Evolutionary conservation across 2,329 filamentous ascomycete species (phyloP).

Genomic region (Aspergillus brunneoviolaceus): DNA sequence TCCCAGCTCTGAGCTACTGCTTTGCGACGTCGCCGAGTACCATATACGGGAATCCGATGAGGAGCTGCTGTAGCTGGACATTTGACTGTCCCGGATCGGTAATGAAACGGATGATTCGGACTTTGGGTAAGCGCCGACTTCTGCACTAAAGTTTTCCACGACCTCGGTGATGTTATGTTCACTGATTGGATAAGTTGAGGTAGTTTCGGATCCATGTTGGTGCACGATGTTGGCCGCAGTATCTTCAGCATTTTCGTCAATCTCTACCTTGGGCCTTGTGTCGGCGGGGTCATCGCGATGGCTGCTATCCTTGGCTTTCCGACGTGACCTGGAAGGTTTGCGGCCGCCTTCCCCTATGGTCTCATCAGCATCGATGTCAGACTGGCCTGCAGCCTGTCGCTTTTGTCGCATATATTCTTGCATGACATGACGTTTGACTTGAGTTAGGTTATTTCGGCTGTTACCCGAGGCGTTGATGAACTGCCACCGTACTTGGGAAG

Average conservation of each 20-base stretch:
- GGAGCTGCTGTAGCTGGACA: neutral
- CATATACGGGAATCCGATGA: neutral
- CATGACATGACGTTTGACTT: slow-evolving; percentile 47
- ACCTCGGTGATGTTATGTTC: neutral
- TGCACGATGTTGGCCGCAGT: neutral
- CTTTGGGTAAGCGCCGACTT: neutral
- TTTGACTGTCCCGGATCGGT: neutral
- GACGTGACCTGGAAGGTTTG: slow-evolving; percentile 13
- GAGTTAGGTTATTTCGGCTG: slow-evolving; percentile 37
- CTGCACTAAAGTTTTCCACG: neutral
- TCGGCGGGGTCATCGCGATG: neutral
- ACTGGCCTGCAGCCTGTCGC: slow-evolving; percentile 20
- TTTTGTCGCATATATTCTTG: slow-evolving; percentile 45
- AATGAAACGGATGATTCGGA: neutral
- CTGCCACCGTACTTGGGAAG: slow-evolving; percentile 33
- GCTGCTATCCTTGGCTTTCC: slow-evolving; percentile 4
- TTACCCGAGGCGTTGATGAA: slow-evolving; percentile 43
- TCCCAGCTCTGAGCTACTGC: slow-evolving; percentile 13
- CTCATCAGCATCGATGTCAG: neutral
- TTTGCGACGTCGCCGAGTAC: slow-evolving; percentile 10
- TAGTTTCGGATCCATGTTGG: neutral
- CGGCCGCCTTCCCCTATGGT: slow-evolving; percentile 9
- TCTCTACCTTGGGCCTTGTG: neutral
- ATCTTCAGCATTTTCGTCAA: neutral
- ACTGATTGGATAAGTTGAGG: neutral